A percentile compares a stretch with the other conserved stretches of the same genome.
Evolutionary conservation across 345 rosid species (phyloP).

Genomic region (Turnera subulata): DNA sequence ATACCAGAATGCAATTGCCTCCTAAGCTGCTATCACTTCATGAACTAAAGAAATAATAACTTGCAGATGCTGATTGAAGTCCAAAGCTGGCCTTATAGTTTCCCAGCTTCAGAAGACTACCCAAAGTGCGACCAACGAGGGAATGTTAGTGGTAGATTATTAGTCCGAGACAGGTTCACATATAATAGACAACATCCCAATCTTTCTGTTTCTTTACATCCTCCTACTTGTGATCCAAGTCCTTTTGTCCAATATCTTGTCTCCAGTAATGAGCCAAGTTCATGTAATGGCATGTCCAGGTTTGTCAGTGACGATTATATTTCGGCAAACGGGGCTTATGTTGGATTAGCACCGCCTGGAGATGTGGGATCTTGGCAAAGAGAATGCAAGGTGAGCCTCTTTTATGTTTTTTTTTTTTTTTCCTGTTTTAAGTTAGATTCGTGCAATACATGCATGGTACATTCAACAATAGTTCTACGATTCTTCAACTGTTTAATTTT

Average conservation of each 20-base stretch:
- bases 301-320: slow-evolving; percentile 9
- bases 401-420: not conserved
- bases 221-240: not conserved
- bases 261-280: not conserved
- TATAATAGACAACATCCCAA: not conserved
- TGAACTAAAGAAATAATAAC: not conserved
- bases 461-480: too few relatives aligned
- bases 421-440: not conserved
- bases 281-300: not conserved
- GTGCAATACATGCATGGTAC: too few relatives aligned
- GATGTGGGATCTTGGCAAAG: slow-evolving; percentile 31
- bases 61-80: slow-evolving; percentile 19
- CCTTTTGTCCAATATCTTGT: not conserved
- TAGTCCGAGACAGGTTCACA: slow-evolving; percentile 20
- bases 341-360: slow-evolving; percentile 28
- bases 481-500: too few relatives aligned
- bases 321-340: slow-evolving; percentile 22
- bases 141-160: slow-evolving; percentile 17
- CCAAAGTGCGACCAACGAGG: slow-evolving; percentile 19
- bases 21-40: not conserved
- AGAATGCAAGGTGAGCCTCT: slow-evolving; percentile 23
- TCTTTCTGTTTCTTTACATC: not conserved
- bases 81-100: slow-evolving; percentile 27
- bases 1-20: too few relatives aligned
- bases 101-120: slow-evolving; percentile 27